Evolutionary conservation across 1,139 yeast genomes (phyloP).

Genomic region (Blastobotrys apis): DNA sequence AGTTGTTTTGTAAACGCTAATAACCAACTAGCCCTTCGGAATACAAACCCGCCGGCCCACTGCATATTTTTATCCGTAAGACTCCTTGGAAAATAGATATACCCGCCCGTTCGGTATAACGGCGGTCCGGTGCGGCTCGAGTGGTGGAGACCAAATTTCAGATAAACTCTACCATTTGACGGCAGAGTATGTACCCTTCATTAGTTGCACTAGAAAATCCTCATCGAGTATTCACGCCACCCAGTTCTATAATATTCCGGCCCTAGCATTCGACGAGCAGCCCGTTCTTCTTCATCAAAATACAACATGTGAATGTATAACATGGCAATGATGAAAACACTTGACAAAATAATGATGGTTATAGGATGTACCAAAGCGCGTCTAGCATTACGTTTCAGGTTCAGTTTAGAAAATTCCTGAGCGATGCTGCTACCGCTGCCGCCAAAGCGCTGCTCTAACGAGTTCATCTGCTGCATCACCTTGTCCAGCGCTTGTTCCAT

Average conservation of each 20-base stretch:
- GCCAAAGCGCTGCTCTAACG: conserved; percentile 2
- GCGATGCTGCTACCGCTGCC: background rate
- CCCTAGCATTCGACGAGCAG: conserved; percentile 13
- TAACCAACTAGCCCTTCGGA: too few species aligned
- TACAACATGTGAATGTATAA: conserved; percentile 12
- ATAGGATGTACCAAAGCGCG: conserved; percentile 1
- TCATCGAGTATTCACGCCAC: conserved; percentile 16
- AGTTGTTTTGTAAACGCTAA: too few species aligned
- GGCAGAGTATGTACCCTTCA: too few species aligned
- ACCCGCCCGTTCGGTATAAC: too few species aligned
- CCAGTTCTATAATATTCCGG: conserved; percentile 15
- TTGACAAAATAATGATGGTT: background rate
- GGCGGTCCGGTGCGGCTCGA: too few species aligned
- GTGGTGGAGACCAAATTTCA: too few species aligned
- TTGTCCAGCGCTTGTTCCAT: conserved; percentile 5
- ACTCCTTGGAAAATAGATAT: too few species aligned
- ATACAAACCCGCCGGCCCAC: too few species aligned
- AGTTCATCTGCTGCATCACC: conserved; percentile 1
- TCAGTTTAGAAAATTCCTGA: background rate
- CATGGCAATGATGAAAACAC: conserved; percentile 1
- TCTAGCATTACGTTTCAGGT: background rate
- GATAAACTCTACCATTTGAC: too few species aligned
- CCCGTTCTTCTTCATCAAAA: conserved; percentile 13
- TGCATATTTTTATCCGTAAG: too few species aligned
- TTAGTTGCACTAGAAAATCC: conserved; percentile 10